phyloP scores from a whole-genome alignment of 2,329 filamentous ascomycete genomes.

The Rugonectria rugulosa region DNA sequence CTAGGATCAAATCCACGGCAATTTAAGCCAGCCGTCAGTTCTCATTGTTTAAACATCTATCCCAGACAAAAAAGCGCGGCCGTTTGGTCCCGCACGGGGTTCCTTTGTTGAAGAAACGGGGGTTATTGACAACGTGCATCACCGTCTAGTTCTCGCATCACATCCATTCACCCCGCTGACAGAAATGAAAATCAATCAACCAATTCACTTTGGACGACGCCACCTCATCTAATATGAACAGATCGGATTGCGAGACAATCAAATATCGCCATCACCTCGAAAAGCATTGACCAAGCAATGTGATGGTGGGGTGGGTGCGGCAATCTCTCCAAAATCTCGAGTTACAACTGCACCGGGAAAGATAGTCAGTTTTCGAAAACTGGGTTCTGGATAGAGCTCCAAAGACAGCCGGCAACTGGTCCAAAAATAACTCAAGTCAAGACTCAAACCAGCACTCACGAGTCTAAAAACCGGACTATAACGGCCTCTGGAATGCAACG shows the following conservation, averaged over 20 bases:
- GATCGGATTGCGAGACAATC: conserved; percentile 1
- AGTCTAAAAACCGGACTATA: background rate
- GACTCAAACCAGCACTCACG: background rate
- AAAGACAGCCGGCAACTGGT: background rate
- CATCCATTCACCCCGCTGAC: conserved; percentile 4
- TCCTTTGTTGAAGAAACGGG: conserved; percentile 12
- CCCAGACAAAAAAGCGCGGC: conserved; percentile 14
- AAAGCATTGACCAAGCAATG: conserved; percentile 1
- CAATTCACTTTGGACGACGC: conserved; percentile 11
- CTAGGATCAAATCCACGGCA: conserved; percentile 12
- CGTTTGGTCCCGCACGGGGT: conserved; percentile 7
- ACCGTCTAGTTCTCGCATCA: conserved; percentile 13
- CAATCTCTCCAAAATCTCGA: background rate
- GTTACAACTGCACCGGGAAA: background rate
- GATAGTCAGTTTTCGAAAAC: background rate
- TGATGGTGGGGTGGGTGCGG: background rate
- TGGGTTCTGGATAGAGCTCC: background rate
- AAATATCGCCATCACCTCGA: background rate
- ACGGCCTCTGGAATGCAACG: background rate
- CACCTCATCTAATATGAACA: conserved; percentile 17
- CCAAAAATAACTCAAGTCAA: background rate
- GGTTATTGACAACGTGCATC: conserved; percentile 20
- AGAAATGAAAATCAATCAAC: conserved; percentile 16
- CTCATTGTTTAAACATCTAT: conserved; percentile 16
- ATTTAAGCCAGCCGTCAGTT: conserved; percentile 20